Base-by-base conservation (phyloP, 371 early-diverging fungal genomes). In the Rhizopus stolonifer region DNA sequence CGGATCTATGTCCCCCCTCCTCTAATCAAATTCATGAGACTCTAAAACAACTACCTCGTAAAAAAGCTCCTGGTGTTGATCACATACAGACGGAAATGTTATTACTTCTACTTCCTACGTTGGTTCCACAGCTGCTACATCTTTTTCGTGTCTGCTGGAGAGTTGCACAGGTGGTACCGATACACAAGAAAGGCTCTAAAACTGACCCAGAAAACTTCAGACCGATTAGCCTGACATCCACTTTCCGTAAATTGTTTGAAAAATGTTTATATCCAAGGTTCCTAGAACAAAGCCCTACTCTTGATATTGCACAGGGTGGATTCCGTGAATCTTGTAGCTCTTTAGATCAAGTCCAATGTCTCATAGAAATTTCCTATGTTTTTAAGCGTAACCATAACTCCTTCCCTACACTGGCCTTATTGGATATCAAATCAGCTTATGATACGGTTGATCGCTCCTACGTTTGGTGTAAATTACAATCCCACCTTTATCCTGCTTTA, bases 51-150 rank as follows among this genome's bases (percentile, higher is more conserved):
- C 29, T 60, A 3, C 49, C 61, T 3, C 15, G 18, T 4, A 10
- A 40, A 4, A 69, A 64, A 54, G 65, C 65, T 7, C 63, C 67
- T 14, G 65, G 67, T 3, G 24, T 29, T 3, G 60, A 67, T 22
- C 65, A 67, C 24, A 25, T 67, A 0, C 29, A 43, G 0, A 48
- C 52, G 5, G 65, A 62, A 51, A 72, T 67, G 72, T 54, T 66
- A 0, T 3, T 26, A 2, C 64, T 61, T 29, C 29, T 29, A 29
- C n/a, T n/a, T n/a, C n/a, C n/a, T n/a, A n/a, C n/a, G n/a, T n/a
- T n/a, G n/a, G n/a, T n/a, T n/a, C n/a, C n/a, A n/a, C n/a, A n/a
- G n/a, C 29, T 29, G 4, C 29, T 29, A 29, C 29, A 29, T 29
- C 29, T 29, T 10, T 29, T 29, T 29, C 29, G 29, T 29, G 29